These are phyloP conservation scores for Eucalyptus cloeziana DNA, from an alignment of 345 rosid genomes.

Conservation along the genomic window DNA sequence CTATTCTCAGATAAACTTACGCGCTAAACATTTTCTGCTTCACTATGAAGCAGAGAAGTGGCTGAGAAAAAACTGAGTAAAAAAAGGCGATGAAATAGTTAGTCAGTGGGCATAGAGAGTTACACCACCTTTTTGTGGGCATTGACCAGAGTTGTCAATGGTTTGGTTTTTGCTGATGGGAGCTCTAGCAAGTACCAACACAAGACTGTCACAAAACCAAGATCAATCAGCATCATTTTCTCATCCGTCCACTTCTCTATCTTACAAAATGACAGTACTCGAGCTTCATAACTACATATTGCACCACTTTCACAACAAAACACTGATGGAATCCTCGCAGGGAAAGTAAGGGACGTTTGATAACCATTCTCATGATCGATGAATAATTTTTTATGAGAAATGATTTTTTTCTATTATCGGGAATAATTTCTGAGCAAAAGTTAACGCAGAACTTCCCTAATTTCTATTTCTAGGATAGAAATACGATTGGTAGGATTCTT, in stretches of 20 bases:
- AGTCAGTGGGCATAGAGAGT: neutral
- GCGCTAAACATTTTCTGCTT: neutral
- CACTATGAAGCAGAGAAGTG: neutral
- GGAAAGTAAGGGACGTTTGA: neutral
- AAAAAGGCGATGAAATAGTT: neutral
- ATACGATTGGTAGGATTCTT: no score
- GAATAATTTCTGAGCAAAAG: no score
- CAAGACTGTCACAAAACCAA: neutral
- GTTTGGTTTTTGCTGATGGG: neutral
- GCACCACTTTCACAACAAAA: neutral
- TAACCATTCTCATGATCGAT: no score
- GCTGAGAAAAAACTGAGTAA: neutral
- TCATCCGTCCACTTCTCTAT: neutral
- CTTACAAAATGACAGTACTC: neutral
- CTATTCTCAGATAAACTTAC: neutral
- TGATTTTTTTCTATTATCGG: no score
- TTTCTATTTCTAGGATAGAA: no score
- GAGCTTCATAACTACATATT: neutral
- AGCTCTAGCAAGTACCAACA: neutral
- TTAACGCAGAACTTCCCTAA: no score
- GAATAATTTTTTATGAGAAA: no score
- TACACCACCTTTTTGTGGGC: neutral
- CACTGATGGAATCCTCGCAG: neutral
- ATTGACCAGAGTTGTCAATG: neutral
- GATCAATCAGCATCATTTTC: neutral